phyloP scores from a whole-genome alignment of 495 filamentous ascomycete species.

The Aspergillus affinis region DNA sequence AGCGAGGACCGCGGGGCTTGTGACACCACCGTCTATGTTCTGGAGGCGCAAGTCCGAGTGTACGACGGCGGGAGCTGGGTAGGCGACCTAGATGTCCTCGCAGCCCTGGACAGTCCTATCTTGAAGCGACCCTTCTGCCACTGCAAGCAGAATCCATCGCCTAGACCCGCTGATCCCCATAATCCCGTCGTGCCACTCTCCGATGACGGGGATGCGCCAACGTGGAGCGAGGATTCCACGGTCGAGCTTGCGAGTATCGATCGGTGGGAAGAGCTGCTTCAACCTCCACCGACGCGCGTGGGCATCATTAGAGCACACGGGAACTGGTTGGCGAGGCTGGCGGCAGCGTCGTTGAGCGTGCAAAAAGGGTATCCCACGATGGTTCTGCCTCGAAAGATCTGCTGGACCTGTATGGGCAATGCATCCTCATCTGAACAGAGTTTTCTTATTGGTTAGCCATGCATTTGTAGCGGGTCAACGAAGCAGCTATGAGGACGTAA shows the following conservation, averaged over 20 bases:
- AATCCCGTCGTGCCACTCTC: not conserved
- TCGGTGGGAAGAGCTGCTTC: constrained; percentile 1
- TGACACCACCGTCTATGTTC: constrained; percentile 1
- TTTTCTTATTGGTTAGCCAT: not conserved
- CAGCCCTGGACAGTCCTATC: not conserved
- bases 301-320: not conserved
- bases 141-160: not conserved
- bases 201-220: not conserved
- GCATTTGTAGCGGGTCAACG: too few relatives aligned
- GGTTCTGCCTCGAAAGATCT: not conserved
- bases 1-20: constrained; percentile 1
- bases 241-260: constrained; percentile 4
- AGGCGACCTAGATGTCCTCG: not conserved
- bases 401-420: constrained; percentile 2
- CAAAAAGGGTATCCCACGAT: constrained; percentile 1
- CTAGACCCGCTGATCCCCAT: not conserved
- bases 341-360: not conserved
- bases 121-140: not conserved
- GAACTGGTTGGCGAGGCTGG: not conserved
- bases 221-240: not conserved
- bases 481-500: too few relatives aligned
- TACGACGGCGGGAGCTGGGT: constrained; percentile 4
- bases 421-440: not conserved
- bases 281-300: not conserved
- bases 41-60: not conserved